Percentiles rank a stretch among this genome's conserved stretches.
These are phyloP conservation scores for Naganishia cerealis DNA, from an alignment of 1,284 basidiomycete genomes.

Conservation along the genomic window DNA sequence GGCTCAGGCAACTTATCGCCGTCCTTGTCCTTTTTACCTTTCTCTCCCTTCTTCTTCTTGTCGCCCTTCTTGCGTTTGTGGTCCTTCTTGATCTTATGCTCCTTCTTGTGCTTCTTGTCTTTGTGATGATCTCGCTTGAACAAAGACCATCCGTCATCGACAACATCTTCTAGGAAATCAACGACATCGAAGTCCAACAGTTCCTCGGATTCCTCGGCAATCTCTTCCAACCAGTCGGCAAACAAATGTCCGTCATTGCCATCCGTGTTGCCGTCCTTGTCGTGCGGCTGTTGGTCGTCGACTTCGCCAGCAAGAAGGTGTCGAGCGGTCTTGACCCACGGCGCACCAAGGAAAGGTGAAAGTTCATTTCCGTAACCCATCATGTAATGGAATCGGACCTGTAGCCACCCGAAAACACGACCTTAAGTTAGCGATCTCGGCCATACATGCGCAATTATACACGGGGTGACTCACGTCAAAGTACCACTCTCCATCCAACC, in stretches of 20 bases:
- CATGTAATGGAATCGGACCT: conserved; percentile 53
- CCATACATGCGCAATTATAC: neutral
- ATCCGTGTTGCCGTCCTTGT: conserved; percentile 25
- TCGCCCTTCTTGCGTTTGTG: conserved; percentile 8
- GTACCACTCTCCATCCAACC: conserved; percentile 53
- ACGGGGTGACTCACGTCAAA: conserved; percentile 37
- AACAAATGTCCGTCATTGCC: conserved; percentile 8
- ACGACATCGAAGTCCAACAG: conserved; percentile 5
- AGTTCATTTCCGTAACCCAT: conserved; percentile 53
- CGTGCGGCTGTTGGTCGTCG: conserved; percentile 35
- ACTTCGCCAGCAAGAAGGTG: conserved; percentile 51
- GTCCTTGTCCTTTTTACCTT: conserved; percentile 29
- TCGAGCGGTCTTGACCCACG: conserved; percentile 53
- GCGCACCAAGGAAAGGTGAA: conserved; percentile 53
- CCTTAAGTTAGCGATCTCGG: neutral
- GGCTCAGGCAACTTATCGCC: conserved; percentile 42
- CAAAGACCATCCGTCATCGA: conserved; percentile 15
- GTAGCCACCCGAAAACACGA: neutral
- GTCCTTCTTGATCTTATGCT: conserved; percentile 17
- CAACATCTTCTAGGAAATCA: conserved; percentile 8
- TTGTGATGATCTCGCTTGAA: conserved; percentile 18
- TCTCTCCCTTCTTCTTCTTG: conserved; percentile 32
- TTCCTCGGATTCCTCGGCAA: conserved; percentile 15
- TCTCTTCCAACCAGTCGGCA: conserved; percentile 21
- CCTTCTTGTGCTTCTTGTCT: conserved; percentile 11